Percentiles rank a stretch among this genome's conserved stretches.
Evolutionary conservation across 2,329 filamentous ascomycete species (phyloP).

Genomic region (Penicillium sp.): DNA sequence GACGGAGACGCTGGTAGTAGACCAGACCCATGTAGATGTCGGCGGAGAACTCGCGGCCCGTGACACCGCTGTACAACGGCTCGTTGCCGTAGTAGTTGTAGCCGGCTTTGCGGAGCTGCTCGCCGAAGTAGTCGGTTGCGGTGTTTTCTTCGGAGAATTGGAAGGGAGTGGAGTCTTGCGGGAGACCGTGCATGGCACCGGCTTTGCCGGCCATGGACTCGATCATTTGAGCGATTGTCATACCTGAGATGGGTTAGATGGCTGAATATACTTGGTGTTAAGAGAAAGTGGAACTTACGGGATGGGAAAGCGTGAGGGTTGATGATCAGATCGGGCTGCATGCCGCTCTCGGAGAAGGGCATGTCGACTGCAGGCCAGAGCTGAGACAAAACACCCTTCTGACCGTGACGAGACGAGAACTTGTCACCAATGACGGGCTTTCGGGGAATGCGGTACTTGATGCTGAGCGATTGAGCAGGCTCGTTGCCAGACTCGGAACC

Average conservation of each 20-base stretch:
- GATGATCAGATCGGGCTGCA: slow-evolving; percentile 97
- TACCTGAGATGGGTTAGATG: slow-evolving; percentile 42
- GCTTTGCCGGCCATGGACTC: slow-evolving; percentile 95
- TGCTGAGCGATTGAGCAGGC: slow-evolving; percentile 79
- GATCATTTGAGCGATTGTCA: slow-evolving; percentile 99
- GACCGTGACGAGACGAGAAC: slow-evolving; percentile 96
- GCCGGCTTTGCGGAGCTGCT: slow-evolving; percentile 90
- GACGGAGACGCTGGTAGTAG: slow-evolving; percentile 94
- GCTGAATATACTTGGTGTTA: background rate
- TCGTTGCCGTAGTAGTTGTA: slow-evolving; percentile 99
- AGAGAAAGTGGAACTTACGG: slow-evolving; percentile 47
- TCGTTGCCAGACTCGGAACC: slow-evolving; percentile 80
- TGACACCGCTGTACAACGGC: slow-evolving; percentile 97
- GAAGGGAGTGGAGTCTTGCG: slow-evolving; percentile 94
- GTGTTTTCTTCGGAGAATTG: slow-evolving; percentile 90
- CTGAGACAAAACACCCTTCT: slow-evolving; percentile 95
- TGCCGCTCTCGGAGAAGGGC: slow-evolving; percentile 94
- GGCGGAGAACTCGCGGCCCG: slow-evolving; percentile 85
- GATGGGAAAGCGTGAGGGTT: slow-evolving; percentile 99
- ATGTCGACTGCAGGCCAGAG: slow-evolving; percentile 93
- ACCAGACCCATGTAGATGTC: slow-evolving; percentile 97
- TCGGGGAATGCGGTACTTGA: slow-evolving; percentile 90
- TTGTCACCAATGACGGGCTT: slow-evolving; percentile 95
- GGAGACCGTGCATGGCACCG: slow-evolving; percentile 88
- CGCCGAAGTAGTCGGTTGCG: slow-evolving; percentile 89